These are phyloP conservation scores for Veloboletus limbatus DNA, from an alignment of 1,284 basidiomycete species.

Conservation along the genomic window DNA sequence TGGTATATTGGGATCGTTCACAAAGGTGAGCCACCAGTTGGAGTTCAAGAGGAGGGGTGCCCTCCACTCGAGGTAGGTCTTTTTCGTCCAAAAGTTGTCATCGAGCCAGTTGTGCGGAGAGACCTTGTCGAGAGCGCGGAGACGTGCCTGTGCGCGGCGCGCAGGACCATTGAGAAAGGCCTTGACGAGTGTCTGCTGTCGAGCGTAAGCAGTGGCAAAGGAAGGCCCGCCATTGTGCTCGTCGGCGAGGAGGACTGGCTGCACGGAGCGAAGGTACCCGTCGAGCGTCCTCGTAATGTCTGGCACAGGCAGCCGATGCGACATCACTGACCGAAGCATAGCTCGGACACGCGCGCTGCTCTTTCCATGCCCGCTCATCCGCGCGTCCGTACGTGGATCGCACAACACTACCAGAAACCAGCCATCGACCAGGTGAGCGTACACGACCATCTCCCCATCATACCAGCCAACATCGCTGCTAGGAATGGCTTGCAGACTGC, in stretches of 20 bases:
- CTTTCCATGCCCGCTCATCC: conserved; percentile 22
- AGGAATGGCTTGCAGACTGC: conserved; percentile 76
- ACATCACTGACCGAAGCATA: conserved; percentile 24
- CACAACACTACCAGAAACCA: conserved; percentile 50
- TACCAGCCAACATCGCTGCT: background rate
- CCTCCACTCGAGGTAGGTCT: conserved; percentile 90
- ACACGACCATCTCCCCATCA: fast-evolving
- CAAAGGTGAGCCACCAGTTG: conserved; percentile 97
- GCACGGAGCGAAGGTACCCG: conserved; percentile 77
- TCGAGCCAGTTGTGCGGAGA: conserved; percentile 95
- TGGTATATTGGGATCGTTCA: conserved; percentile 58
- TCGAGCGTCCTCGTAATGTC: conserved; percentile 75
- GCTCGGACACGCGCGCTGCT: conserved; percentile 7
- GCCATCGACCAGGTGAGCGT: conserved; percentile 52
- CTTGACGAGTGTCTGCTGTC: conserved; percentile 21
- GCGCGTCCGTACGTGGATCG: conserved; percentile 42
- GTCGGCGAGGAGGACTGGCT: conserved; percentile 78
- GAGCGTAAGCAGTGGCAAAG: conserved; percentile 40
- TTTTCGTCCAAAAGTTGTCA: conserved; percentile 91
- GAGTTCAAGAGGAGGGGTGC: conserved; percentile 88
- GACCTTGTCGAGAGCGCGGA: conserved; percentile 76
- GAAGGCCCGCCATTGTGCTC: conserved; percentile 57
- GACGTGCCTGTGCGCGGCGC: conserved; percentile 60
- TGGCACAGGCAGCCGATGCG: conserved; percentile 78
- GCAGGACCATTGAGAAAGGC: conserved; percentile 27